Evolutionary conservation across 192 early-diverging fungal genomes (phyloP), one percentile per base, ranked within the genome.

Genomic region (Bifiguratus adelaidae): DNA sequence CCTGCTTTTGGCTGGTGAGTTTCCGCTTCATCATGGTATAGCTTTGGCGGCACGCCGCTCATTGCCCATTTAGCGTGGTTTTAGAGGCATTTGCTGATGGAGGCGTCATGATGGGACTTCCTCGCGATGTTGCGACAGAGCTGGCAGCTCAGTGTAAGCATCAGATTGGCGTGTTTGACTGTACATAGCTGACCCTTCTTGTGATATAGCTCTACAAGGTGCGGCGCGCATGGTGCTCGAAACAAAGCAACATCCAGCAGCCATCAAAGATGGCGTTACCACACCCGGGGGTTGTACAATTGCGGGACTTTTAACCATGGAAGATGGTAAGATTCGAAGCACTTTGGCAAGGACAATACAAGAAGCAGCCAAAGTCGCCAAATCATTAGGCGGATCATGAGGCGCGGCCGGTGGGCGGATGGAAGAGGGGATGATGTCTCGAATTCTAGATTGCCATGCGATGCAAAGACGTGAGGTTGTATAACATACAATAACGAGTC

Each of bases 81-180:
- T 50, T 74, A 13, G 72, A 74, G 36, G 63, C 72, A 1, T 38
- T 74, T n/a, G 72, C 68, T 25, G 72, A 74, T 53, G 72, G 72
- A 15, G 72, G 72, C 12, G 72, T 74, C 1, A 74, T 74, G 72
- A 74, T 74, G 72, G 72, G 72, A 12, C 46, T 74, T 22, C 68
- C 72, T 16, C 65, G 72, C 23, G 68, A 74, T 29, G 68, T 71
- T 18, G 72, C 68, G 12, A 52, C 63, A 21, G 72, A 74, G 33
- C 52, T 74, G 19, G 68, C 72, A 13, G 72, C 72, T 4, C 72
- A 74, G 65, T 66, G 68, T 71, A 63, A 48, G 1, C 7, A 28
- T 40, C 37, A 21, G 18, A 11, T 40, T 20, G 16, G 7, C 37
- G 18, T 21, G 18, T 40, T 40, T 5, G 16, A 15, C 22, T 40